Conservation (phyloP, 768 basidiomycete species). For the Trametes cinnabarina region DNA sequence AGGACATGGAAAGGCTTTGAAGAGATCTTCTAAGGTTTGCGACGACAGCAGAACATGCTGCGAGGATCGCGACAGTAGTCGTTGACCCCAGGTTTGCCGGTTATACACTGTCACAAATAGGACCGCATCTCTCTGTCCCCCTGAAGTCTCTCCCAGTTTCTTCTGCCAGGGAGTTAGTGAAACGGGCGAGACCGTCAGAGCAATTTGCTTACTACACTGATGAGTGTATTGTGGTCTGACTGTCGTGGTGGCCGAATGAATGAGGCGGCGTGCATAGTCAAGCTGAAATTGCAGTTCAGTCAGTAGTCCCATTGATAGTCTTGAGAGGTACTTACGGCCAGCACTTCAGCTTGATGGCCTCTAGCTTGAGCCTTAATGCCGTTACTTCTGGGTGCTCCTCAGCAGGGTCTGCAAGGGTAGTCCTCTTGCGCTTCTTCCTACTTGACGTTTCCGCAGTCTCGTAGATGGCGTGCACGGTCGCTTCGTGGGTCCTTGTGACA, state of each 20-base stretch:
- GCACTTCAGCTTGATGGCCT: conserved; percentile 49
- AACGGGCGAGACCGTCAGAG: no score
- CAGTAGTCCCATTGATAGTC: neutral
- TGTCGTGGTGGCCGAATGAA: conserved; percentile 66
- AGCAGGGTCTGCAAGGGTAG: conserved; percentile 35
- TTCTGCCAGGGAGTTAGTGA: conserved; percentile 17
- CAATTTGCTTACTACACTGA: conserved; percentile 13
- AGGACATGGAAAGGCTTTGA: conserved; percentile 56
- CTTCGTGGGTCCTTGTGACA: conserved; percentile 52
- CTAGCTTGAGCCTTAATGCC: conserved; percentile 50
- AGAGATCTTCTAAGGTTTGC: conserved; percentile 67
- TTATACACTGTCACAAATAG: conserved; percentile 61
- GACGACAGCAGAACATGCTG: conserved; percentile 70
- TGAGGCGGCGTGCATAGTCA: conserved; percentile 50
- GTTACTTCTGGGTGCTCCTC: conserved; percentile 46
- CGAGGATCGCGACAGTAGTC: conserved; percentile 58
- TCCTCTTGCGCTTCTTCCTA: conserved; percentile 39
- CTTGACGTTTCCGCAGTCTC: conserved; percentile 34
- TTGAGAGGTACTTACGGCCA: conserved; percentile 52
- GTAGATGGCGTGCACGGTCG: conserved; percentile 38
- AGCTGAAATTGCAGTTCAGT: conserved; percentile 34
- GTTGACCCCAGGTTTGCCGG: conserved; percentile 59
- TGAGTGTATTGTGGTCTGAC: conserved; percentile 57
- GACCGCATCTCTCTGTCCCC: conserved; percentile 39
- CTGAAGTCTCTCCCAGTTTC: conserved; percentile 13